Conservation (phyloP, 192 early-diverging fungal genomes). For the Anaeromyces robustus region DNA sequence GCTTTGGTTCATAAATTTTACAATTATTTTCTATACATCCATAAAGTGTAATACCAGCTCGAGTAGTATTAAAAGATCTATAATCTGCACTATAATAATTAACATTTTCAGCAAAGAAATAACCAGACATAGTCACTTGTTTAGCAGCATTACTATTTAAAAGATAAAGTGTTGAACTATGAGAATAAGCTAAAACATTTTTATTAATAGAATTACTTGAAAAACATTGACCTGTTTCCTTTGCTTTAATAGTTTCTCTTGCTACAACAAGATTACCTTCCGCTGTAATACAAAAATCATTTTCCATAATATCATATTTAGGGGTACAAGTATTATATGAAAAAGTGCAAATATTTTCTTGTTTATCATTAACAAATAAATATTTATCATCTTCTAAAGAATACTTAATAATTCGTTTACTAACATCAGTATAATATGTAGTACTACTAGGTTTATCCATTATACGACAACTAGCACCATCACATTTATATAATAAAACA, state of each 20-base stretch:
- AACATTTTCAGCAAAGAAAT: neutral
- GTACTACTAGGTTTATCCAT: neutral
- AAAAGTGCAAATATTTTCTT: neutral
- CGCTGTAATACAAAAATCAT: neutral
- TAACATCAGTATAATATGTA: neutral
- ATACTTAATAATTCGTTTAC: neutral
- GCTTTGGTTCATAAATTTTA: neutral
- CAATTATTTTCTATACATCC: neutral
- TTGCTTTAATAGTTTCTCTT: neutral
- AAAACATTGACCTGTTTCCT: neutral
- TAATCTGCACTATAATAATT: neutral
- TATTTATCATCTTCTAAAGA: neutral
- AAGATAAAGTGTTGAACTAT: neutral
- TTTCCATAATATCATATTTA: neutral
- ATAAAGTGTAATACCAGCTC: neutral
- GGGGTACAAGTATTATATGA: neutral
- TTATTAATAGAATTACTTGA: neutral
- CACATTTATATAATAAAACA: neutral
- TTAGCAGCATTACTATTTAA: neutral
- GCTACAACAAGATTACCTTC: neutral
- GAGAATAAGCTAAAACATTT: neutral
- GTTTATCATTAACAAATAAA: neutral
- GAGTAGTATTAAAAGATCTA: neutral
- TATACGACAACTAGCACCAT: neutral
- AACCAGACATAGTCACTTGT: neutral